Evolutionary conservation across 495 filamentous ascomycete species (phyloP).

Genomic region (Echria macrotheca): DNA sequence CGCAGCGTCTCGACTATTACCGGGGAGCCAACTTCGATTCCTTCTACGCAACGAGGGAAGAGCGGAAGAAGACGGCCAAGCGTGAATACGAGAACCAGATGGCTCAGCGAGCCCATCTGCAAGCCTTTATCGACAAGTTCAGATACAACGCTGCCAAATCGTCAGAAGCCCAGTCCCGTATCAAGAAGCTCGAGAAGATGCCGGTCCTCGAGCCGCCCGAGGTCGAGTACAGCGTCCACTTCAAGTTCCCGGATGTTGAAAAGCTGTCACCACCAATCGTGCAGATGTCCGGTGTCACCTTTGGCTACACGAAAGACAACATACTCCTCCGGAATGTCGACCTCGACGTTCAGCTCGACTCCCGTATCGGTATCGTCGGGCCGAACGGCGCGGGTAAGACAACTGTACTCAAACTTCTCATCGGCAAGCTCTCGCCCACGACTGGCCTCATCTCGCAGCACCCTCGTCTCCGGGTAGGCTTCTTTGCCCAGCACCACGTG

Average conservation of each 20-base stretch:
- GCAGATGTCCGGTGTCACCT: slow-evolving; percentile 89
- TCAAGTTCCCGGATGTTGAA: slow-evolving; percentile 97
- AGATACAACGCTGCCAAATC: slow-evolving; percentile 99
- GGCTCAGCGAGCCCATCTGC: slow-evolving; percentile 81
- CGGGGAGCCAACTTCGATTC: slow-evolving; percentile 96
- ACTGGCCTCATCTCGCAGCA: slow-evolving; percentile 80
- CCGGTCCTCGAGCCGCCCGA: slow-evolving; percentile 87
- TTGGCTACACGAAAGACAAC: slow-evolving; percentile 80
- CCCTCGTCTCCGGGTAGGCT: slow-evolving; percentile 81
- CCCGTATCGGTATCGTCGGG: slow-evolving; percentile 95
- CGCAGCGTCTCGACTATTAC: slow-evolving; percentile 96
- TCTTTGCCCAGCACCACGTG: slow-evolving; percentile 98
- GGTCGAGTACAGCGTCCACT: slow-evolving; percentile 91
- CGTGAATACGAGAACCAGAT: slow-evolving; percentile 99
- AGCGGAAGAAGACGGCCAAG: slow-evolving; percentile 92
- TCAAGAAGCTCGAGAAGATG: slow-evolving; percentile 98
- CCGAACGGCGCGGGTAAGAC: slow-evolving; percentile 99
- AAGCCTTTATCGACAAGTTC: slow-evolving; percentile 99
- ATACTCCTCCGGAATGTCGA: slow-evolving; percentile 81
- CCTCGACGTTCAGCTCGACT: slow-evolving; percentile 95
- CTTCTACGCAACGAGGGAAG: slow-evolving; percentile 97
- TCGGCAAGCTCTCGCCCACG: slow-evolving; percentile 73
- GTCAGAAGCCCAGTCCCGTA: slow-evolving; percentile 93
- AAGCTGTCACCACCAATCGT: slow-evolving; percentile 96
- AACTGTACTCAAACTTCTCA: slow-evolving; percentile 89